Base-by-base conservation (phyloP, 192 early-diverging fungal species). In the Allomyces macrogynus region DNA sequence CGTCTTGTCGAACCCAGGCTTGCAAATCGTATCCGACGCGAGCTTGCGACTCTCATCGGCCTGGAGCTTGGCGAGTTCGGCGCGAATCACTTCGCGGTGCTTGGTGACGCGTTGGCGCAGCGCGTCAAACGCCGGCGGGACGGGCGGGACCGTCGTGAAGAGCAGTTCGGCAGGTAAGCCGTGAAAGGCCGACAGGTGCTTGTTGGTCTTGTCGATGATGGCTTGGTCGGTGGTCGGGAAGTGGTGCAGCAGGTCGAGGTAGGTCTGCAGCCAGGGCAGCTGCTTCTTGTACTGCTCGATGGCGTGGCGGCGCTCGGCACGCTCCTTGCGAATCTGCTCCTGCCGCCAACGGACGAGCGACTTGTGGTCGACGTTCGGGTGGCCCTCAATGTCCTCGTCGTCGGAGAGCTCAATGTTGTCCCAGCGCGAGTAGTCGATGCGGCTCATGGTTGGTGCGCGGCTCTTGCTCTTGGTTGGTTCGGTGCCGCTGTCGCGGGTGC, bases 361-460 rank as follows among this genome's bases (percentile, higher is more conserved):
- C 42, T 83, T 81, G 67, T 92, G 91, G 72, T 97, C 93, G 16
- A 97, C 91, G 64, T 97, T 94, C 40, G 93, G 93, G 76, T 90
- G 88, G n/a, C 79, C 77, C 69, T 96, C 93, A 72, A 96, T 87
- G 73, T 96, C 93, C n/a, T 88, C 89, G 78, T 96, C 93, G 76
- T 96, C 93, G 43, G 88, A 90, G 62, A 96, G 80, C 74, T 96
- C 93, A 44, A 96, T 80, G 65, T 89, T 89, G 76, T 96, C 93
- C 93, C 93, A 96, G 75, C 93, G 91, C 71, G 85, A 87, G 72
- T 95, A 95, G 80, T 93, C 88, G 62, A 90, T 64, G 44, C 44
- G 44, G 44, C 44, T 54, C 44, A 54, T 54, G 10, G 18, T 54
- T 54, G 44, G 12, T 54, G 26, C 26, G 26, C 2, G 26, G 26